phyloP scores from a whole-genome alignment of 2,329 filamentous ascomycete species.

The Aspergillus ochraceus region DNA sequence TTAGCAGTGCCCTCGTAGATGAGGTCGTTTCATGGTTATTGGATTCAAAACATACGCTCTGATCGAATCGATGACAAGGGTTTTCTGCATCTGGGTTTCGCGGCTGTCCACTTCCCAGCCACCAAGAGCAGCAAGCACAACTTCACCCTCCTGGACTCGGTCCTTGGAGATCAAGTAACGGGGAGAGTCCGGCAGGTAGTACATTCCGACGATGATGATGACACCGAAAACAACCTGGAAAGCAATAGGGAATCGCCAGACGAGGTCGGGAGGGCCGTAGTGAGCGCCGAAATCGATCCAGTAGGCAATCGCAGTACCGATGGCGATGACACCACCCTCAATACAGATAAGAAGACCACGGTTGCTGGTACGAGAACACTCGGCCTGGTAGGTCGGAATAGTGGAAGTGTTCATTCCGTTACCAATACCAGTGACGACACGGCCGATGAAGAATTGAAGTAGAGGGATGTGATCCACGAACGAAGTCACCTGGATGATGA shows the following conservation, averaged over 20 bases:
- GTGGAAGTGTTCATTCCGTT: conserved; percentile 59
- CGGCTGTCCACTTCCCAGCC: conserved; percentile 52
- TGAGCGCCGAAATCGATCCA: conserved; percentile 52
- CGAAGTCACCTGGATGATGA: conserved; percentile 39
- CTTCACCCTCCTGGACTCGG: conserved; percentile 48
- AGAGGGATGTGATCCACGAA: conserved; percentile 35
- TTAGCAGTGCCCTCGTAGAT: conserved; percentile 34
- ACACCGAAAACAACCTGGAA: conserved; percentile 54
- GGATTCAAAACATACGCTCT: conserved; percentile 50
- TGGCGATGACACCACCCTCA: conserved; percentile 54
- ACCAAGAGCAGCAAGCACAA: conserved; percentile 53
- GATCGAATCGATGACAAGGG: conserved; percentile 70
- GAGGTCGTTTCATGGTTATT: conserved; percentile 1
- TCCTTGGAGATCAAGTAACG: conserved; percentile 48
- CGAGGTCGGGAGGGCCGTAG: conserved; percentile 35
- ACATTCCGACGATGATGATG: conserved; percentile 45
- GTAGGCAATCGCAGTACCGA: conserved; percentile 54
- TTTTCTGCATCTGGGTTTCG: conserved; percentile 60
- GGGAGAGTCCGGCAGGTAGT: conserved; percentile 46
- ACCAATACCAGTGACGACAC: conserved; percentile 54
- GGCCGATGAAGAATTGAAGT: conserved; percentile 55
- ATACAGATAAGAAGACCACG: conserved; percentile 63
- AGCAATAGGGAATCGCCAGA: conserved; percentile 55
- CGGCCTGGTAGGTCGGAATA: conserved; percentile 56
- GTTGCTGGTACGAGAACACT: conserved; percentile 56